phyloP scores from a whole-genome alignment of 352 stramenopile species.

The Phytophthora lateralis region DNA sequence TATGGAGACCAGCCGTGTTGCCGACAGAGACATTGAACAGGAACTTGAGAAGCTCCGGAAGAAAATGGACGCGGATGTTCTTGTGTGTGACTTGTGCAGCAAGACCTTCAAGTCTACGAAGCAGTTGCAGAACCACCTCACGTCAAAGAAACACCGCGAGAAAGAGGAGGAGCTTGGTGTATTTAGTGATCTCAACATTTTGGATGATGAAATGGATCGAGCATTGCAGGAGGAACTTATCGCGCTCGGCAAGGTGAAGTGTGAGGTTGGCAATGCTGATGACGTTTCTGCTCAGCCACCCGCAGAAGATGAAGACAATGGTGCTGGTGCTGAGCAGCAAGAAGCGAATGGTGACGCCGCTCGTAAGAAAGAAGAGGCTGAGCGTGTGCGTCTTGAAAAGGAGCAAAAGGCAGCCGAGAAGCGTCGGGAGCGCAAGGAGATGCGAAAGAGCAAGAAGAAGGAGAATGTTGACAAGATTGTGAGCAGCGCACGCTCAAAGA shows the following conservation, averaged over 20 bases:
- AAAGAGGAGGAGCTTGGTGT: conserved; percentile 77
- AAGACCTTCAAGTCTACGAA: conserved; percentile 88
- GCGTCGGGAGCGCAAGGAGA: conserved; percentile 78
- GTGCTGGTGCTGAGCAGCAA: conserved; percentile 31
- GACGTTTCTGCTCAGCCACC: conserved; percentile 1
- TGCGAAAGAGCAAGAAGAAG: conserved; percentile 84
- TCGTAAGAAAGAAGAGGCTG: conserved; percentile 41
- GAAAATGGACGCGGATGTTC: conserved; percentile 72
- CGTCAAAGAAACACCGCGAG: conserved; percentile 84
- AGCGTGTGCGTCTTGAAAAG: conserved; percentile 66
- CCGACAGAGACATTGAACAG: conserved; percentile 62
- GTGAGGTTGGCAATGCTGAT: conserved; percentile 2
- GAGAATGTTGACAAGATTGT: conserved; percentile 79
- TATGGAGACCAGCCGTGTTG: conserved; percentile 51
- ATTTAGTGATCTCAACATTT: conserved; percentile 50
- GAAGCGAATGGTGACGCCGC: conserved; percentile 42
- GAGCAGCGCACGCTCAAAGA: conserved; percentile 46
- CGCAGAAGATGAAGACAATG: conserved; percentile 18
- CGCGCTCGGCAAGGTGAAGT: conserved; percentile 41
- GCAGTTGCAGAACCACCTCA: conserved; percentile 81
- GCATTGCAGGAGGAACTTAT: conserved; percentile 65
- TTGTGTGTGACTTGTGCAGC: conserved; percentile 80
- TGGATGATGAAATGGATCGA: conserved; percentile 70
- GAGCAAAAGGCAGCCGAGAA: conserved; percentile 83
- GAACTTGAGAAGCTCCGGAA: conserved; percentile 68